Conservation (phyloP, 495 filamentous ascomycete species). For the Xylaria venustula region DNA sequence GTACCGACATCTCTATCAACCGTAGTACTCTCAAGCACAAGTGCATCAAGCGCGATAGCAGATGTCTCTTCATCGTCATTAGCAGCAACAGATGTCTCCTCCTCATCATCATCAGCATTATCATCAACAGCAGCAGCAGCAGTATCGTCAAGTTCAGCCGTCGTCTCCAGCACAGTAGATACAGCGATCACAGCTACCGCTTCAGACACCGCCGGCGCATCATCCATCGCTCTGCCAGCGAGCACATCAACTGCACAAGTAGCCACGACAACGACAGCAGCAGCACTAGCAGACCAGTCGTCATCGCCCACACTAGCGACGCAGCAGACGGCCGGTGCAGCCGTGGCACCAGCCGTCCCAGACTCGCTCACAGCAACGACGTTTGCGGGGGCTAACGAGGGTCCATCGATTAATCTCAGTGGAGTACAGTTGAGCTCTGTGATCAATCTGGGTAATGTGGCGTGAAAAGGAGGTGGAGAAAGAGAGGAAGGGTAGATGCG, state of each 20-base stretch:
- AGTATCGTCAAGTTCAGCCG: conserved; percentile 13
- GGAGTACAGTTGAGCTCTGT: conserved; percentile 28
- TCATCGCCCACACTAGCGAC: conserved; percentile 17
- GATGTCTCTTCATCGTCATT: too few relatives aligned
- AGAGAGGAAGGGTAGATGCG: background rate
- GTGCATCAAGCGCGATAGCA: background rate
- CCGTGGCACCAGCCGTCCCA: conserved; percentile 6
- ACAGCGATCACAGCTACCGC: conserved; percentile 3
- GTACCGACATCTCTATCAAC: conserved; percentile 3
- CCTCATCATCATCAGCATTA: too few relatives aligned
- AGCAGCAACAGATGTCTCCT: too few relatives aligned
- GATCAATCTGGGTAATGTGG: conserved; percentile 27
- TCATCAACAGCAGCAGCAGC: too few relatives aligned
- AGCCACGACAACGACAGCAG: conserved; percentile 10
- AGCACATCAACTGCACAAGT: background rate
- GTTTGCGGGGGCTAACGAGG: conserved; percentile 18
- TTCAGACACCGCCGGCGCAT: conserved; percentile 4
- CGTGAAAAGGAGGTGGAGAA: background rate
- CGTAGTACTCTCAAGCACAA: conserved; percentile 8
- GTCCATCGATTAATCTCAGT: conserved; percentile 30
- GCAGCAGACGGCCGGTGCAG: conserved; percentile 10
- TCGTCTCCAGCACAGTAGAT: background rate
- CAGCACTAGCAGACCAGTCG: too few relatives aligned
- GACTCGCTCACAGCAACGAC: conserved; percentile 14
- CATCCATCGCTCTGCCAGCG: conserved; percentile 9